A percentile compares a stretch with the other conserved stretches of the same genome.
Evolutionary conservation across 495 filamentous ascomycete species (phyloP).

Genomic region (Astrothelium macrocarpum): DNA sequence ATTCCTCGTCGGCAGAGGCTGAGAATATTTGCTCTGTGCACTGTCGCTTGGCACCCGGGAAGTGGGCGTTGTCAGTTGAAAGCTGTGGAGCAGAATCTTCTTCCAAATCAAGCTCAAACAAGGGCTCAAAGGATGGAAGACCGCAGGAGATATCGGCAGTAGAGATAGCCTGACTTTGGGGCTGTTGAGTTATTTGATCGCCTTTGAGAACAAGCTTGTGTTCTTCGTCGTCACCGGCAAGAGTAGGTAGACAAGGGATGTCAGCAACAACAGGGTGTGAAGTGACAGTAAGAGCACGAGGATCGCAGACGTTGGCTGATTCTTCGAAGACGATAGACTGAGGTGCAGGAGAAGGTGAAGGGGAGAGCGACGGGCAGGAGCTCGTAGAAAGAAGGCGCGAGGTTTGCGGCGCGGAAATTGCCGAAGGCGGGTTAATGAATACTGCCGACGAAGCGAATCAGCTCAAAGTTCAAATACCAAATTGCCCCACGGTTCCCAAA

Average conservation of each 20-base stretch:
- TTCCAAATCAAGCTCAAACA: constrained; percentile 87
- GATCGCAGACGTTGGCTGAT: constrained; percentile 84
- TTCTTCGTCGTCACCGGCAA: constrained; percentile 69
- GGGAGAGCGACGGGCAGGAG: constrained; percentile 80
- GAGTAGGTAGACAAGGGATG: constrained; percentile 58
- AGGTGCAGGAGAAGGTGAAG: constrained; percentile 71
- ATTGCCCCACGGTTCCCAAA: not conserved
- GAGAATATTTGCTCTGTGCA: constrained; percentile 56
- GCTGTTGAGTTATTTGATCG: constrained; percentile 39
- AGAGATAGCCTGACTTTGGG: constrained; percentile 45
- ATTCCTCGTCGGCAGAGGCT: constrained; percentile 44
- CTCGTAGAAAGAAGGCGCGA: constrained; percentile 53
- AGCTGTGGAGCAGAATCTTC: constrained; percentile 72
- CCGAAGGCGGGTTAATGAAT: constrained; percentile 68
- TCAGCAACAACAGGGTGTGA: constrained; percentile 47
- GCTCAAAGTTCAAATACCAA: not conserved
- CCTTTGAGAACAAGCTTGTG: constrained; percentile 61
- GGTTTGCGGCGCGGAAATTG: constrained; percentile 28
- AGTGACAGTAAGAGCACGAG: constrained; percentile 78
- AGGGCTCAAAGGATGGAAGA: constrained; percentile 70
- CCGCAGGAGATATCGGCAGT: constrained; percentile 22
- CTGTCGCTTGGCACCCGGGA: constrained; percentile 69
- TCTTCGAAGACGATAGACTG: constrained; percentile 56
- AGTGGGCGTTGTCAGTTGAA: constrained; percentile 49
- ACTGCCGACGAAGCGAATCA: constrained; percentile 42